Evolutionary conservation across 768 basidiomycete species (phyloP).

Genomic region (Lactarius vividus): DNA sequence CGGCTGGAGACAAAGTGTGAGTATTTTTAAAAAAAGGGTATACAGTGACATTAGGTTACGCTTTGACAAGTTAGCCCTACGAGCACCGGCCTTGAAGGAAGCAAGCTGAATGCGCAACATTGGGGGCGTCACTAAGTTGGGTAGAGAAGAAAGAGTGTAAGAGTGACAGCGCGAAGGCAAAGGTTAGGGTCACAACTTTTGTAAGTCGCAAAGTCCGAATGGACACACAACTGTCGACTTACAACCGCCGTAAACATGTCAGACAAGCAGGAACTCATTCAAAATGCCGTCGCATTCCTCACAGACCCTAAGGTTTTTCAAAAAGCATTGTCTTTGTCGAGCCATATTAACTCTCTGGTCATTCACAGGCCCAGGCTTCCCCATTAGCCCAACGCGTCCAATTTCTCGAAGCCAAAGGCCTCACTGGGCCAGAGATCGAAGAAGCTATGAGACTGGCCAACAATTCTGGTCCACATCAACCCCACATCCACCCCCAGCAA

Average conservation of each 20-base stretch:
- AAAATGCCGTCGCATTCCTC: constrained; percentile 82
- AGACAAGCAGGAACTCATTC: constrained; percentile 71
- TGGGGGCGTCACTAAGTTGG: neutral
- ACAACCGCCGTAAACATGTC: constrained; percentile 38
- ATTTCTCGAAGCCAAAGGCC: constrained; percentile 94
- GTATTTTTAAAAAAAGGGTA: neutral
- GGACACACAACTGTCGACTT: neutral
- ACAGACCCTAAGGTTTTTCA: constrained; percentile 72
- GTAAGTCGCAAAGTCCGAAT: neutral
- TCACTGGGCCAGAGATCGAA: constrained; percentile 82
- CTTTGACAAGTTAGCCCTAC: constrained; percentile 19
- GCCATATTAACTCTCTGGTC: constrained; percentile 18
- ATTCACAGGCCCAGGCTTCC: constrained; percentile 65
- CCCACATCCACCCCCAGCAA: constrained; percentile 23
- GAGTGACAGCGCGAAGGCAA: neutral
- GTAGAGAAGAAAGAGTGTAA: neutral
- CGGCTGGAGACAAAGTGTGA: constrained; percentile 15
- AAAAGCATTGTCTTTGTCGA: neutral
- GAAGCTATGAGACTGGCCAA: constrained; percentile 67
- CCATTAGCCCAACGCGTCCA: constrained; percentile 81
- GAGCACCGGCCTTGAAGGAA: constrained; percentile 20
- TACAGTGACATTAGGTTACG: neutral
- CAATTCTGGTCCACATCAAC: constrained; percentile 21
- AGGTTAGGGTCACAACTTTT: constrained; percentile 15
- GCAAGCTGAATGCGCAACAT: constrained; percentile 25